Base-by-base conservation (phyloP, 2,329 filamentous ascomycete species). In the Dactylonectria estremocensis region DNA sequence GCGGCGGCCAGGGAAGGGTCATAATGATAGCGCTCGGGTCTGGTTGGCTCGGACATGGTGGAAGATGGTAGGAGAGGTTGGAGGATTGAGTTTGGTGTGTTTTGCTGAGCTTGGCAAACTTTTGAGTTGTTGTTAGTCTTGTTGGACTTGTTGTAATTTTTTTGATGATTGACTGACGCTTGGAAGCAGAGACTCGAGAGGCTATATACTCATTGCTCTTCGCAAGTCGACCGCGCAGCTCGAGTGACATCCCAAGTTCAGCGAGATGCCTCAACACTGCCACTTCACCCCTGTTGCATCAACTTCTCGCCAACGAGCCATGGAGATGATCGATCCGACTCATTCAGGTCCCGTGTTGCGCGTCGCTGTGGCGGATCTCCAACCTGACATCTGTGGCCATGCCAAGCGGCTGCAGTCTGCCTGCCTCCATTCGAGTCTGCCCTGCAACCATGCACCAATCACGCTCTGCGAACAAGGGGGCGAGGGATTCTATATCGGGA, bases 1-100 rank as follows among this genome's bases (percentile, higher is more conserved):
- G 55, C 55, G 16, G 55, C 62, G 18, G 10, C 40, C 7, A 64
- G 50, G 8, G 62, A 64, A 35, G 62, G 62, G 11, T 64, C 55
- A 49, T 64, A 64, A 8, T 64, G 55, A 46, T 64, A 64, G 1
- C 62, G 62, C 18, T 18, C n/a, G 11, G 49, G 49, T 14, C 28
- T 20, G 31, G 11, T 18, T 28, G 24, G 24, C 3, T 11, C 49
- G 20, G 31, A 5, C n/a, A 10, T 22, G 16, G 28, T 13, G n/a
- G 49, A 53, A 24, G 11, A 16, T 49, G 24, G 20, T 14, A 24
- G 20, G 16, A 5, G n/a, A 24, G 22, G 13, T 6, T 28, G 24
- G 24, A 28, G 4, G 7, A 28, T 28, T 7, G 24, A 7, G 24
- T 28, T 28, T 28, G 24, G 20, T 22, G 35, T 40, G 10, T 40